Evolutionary conservation across 306 rosid species (phyloP).

Genomic region (Malus fusca): DNA sequence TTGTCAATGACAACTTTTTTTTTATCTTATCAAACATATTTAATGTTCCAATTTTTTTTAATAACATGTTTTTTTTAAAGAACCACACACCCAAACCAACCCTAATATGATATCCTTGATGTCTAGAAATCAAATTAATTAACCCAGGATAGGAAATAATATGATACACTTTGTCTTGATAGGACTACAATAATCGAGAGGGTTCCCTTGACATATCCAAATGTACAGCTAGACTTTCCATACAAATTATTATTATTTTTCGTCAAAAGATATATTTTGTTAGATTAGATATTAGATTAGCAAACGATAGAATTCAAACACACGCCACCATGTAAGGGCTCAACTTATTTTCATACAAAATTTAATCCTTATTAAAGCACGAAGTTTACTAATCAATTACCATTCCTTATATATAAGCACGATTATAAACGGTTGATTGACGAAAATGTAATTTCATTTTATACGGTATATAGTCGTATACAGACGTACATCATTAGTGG

Average conservation of each 20-base stretch:
- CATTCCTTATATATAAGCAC: neutral
- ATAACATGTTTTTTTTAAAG: no score
- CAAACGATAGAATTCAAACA: rapidly evolving
- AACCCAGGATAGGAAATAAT: neutral
- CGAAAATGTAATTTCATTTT: neutral
- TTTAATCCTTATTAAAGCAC: neutral
- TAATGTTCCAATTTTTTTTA: no score
- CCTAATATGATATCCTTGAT: no score
- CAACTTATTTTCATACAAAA: neutral
- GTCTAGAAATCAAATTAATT: no score
- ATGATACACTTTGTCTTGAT: neutral
- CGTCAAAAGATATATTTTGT: no score
- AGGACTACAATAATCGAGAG: no score
- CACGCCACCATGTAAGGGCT: rapidly evolving
- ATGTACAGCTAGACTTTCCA: no score
- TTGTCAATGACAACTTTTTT: no score
- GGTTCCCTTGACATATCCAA: neutral
- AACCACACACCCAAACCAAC: no score
- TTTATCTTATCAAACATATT: no score
- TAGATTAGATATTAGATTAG: no score
- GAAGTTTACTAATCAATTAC: neutral
- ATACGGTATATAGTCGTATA: neutral
- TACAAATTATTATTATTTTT: neutral
- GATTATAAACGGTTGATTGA: neutral
- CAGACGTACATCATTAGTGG: neutral